Conservation (phyloP, 1,139 yeast species). For the Debaryomyces coudertii region DNA sequence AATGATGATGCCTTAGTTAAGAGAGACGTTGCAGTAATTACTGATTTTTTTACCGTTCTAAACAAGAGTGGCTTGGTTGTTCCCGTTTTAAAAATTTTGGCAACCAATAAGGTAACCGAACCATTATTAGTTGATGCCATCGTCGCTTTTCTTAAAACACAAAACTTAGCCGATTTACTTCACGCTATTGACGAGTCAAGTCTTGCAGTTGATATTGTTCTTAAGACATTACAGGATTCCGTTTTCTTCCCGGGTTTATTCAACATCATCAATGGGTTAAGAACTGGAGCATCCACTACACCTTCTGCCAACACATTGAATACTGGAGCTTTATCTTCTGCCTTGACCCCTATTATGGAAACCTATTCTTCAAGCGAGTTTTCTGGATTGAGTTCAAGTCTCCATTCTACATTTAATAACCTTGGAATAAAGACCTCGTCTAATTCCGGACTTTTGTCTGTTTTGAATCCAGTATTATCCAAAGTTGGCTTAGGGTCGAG, state of each 20-base stretch:
- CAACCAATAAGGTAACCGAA: conserved; percentile 28
- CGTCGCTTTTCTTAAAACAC: conserved; percentile 25
- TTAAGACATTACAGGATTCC: conserved; percentile 9
- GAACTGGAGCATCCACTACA: conserved; percentile 20
- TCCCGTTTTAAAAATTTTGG: conserved; percentile 25
- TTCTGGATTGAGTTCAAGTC: conserved; percentile 16
- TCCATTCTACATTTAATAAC: conserved; percentile 13
- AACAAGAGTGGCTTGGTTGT: conserved; percentile 33
- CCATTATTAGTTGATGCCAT: conserved; percentile 25
- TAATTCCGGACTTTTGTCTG: conserved; percentile 19
- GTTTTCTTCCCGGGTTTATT: conserved; percentile 11
- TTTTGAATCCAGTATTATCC: conserved; percentile 5
- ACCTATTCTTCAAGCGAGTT: conserved; percentile 15
- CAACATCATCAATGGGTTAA: conserved; percentile 23
- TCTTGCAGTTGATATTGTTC: conserved; percentile 32
- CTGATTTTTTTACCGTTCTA: conserved; percentile 30
- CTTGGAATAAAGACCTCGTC: conserved; percentile 19
- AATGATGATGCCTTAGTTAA: conserved; percentile 14
- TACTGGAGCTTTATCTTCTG: conserved; percentile 18
- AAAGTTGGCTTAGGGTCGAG: background rate
- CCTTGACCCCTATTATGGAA: conserved; percentile 10
- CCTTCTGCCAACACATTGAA: conserved; percentile 17
- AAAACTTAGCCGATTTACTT: conserved; percentile 26
- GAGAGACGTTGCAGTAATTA: conserved; percentile 30
- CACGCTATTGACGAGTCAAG: conserved; percentile 29